These are phyloP conservation scores for Austroboletus eburneus DNA, from an alignment of 768 basidiomycete genomes.

Conservation along the genomic window DNA sequence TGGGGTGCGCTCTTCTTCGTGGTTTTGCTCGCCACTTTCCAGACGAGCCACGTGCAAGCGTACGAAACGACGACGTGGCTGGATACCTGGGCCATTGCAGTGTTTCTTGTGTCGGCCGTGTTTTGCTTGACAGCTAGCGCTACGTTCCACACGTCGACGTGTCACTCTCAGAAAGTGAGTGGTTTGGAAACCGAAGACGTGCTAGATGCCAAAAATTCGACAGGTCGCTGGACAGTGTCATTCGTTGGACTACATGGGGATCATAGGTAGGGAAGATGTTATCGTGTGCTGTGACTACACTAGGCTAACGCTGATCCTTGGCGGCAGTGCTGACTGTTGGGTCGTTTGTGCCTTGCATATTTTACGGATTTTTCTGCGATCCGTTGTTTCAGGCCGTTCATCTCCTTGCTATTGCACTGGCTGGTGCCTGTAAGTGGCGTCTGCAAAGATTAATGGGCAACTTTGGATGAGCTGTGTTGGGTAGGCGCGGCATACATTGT, in stretches of 20 bases:
- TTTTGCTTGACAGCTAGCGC: slow-evolving; percentile 71
- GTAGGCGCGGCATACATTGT: slow-evolving; percentile 72
- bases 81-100: slow-evolving; percentile 54
- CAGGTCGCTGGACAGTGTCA: slow-evolving; percentile 61
- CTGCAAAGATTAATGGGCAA: background rate
- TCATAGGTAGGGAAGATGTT: slow-evolving; percentile 45
- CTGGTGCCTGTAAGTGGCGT: slow-evolving; percentile 57
- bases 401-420: slow-evolving; percentile 44
- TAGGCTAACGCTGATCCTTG: slow-evolving; percentile 6
- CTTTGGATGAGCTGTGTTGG: slow-evolving; percentile 1
- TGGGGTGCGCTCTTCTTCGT: slow-evolving; percentile 62
- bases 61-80: slow-evolving; percentile 56
- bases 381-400: slow-evolving; percentile 51
- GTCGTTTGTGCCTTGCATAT: slow-evolving; percentile 72
- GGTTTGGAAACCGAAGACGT: background rate
- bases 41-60: slow-evolving; percentile 44
- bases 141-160: slow-evolving; percentile 65
- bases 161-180: slow-evolving; percentile 68
- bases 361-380: slow-evolving; percentile 76
- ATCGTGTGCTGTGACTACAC: slow-evolving; percentile 2
- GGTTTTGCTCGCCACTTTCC: slow-evolving; percentile 51
- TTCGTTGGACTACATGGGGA: slow-evolving; percentile 75
- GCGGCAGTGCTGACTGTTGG: slow-evolving; percentile 61
- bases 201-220: background rate
- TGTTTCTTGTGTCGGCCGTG: slow-evolving; percentile 70